Evolutionary conservation across 169 alveolate species (phyloP).

Genomic region (Plasmodium vivax): DNA sequence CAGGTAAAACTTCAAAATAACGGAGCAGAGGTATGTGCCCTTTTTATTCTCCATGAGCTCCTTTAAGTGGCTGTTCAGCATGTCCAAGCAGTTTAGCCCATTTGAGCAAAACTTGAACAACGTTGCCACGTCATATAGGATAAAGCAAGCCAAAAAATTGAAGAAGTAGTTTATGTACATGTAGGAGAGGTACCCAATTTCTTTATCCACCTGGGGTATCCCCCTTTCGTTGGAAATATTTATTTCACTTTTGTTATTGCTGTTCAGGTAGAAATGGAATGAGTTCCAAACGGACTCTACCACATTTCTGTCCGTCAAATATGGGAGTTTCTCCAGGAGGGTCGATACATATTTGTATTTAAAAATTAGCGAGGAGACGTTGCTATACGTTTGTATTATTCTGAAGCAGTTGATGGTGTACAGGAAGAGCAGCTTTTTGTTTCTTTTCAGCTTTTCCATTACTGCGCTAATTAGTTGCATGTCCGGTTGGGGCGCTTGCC

Average conservation of each 20-base stretch:
- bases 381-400: constrained; percentile 58
- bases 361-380: constrained; percentile 33
- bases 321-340: constrained; percentile 13
- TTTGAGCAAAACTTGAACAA: constrained; percentile 62
- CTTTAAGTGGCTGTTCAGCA: constrained; percentile 23
- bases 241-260: not conserved
- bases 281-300: constrained; percentile 17
- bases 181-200: constrained; percentile 58
- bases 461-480: not conserved
- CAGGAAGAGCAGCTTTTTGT: constrained; percentile 41
- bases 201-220: constrained; percentile 18
- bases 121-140: constrained; percentile 32
- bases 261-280: constrained; percentile 19
- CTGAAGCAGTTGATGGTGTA: constrained; percentile 59
- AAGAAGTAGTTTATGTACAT: constrained; percentile 49
- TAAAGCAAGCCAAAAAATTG: constrained; percentile 35
- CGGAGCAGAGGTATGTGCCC: constrained; percentile 29
- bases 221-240: not conserved
- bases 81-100: constrained; percentile 17
- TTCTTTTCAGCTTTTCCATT: constrained; percentile 21
- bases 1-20: constrained; percentile 49
- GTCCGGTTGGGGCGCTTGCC: not conserved
- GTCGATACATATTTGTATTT: constrained; percentile 40
- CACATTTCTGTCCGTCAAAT: constrained; percentile 18
- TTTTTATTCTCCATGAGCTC: constrained; percentile 12